A percentile compares a stretch with the other conserved stretches of the same genome.
phyloP scores from a whole-genome alignment of 306 rosid species.

The Citrullus colocynthis region DNA sequence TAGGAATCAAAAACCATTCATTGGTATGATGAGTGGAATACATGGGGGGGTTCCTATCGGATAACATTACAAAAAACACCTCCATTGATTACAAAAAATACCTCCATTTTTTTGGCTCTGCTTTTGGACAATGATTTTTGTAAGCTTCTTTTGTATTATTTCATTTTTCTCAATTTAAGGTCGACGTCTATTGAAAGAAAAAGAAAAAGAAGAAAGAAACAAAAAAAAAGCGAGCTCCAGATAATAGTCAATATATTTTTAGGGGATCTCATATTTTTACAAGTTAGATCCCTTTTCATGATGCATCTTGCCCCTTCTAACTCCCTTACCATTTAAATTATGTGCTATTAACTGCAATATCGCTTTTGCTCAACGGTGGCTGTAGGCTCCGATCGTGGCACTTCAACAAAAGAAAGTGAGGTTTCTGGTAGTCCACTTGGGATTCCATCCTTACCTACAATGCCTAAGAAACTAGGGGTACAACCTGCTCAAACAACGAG shows the following conservation, averaged over 20 bases:
- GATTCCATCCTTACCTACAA: slow-evolving; percentile 27
- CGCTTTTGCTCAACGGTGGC: slow-evolving; percentile 1
- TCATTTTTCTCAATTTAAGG: neutral
- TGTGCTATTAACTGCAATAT: neutral
- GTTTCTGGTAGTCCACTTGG: slow-evolving; percentile 20
- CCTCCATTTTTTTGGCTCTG: neutral
- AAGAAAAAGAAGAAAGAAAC: neutral
- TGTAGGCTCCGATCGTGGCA: slow-evolving; percentile 16
- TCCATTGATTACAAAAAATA: neutral
- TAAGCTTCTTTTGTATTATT: neutral
- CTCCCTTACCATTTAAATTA: neutral
- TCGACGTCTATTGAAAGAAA: neutral
- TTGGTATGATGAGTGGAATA: neutral
- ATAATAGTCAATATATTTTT: neutral
- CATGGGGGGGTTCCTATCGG: neutral
- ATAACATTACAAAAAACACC: no score
- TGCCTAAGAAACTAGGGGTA: slow-evolving; percentile 16
- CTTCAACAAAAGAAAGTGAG: slow-evolving; percentile 20
- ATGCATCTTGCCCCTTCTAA: neutral
- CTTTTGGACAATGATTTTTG: neutral
- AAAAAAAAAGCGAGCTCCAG: neutral
- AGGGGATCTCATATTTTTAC: neutral
- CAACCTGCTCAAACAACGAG: slow-evolving; percentile 34
- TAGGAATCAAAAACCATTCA: neutral
- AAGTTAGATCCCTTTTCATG: neutral